Conservation (phyloP, 345 rosid species). For the Noccaea bulbosa region DNA sequence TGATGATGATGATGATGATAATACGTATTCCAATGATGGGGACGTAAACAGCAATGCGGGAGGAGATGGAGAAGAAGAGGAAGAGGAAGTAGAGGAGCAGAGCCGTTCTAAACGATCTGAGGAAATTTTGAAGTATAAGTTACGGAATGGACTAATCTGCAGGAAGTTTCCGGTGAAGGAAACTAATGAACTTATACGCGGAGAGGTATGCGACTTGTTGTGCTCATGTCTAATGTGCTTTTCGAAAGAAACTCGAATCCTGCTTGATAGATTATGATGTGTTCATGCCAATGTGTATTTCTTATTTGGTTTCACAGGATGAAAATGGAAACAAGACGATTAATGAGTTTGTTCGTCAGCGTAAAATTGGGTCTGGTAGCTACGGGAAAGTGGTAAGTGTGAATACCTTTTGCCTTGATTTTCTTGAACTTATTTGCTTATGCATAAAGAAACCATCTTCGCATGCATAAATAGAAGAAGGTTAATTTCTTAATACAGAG, state of each 20-base stretch:
- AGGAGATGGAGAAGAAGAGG: constrained; percentile 30
- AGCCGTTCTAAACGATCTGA: constrained; percentile 61
- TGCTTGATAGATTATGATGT: not conserved
- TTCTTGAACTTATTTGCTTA: constrained; percentile 3
- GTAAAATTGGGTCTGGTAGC: constrained; percentile 94
- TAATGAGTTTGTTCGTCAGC: constrained; percentile 80
- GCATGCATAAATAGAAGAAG: not conserved
- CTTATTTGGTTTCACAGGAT: constrained; percentile 60
- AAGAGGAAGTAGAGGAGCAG: constrained; percentile 57
- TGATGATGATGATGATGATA: constrained; percentile 46
- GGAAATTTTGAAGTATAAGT: constrained; percentile 70
- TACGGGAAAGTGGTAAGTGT: constrained; percentile 97
- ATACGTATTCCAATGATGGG: constrained; percentile 54
- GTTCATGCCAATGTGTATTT: constrained; percentile 4
- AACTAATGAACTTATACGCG: constrained; percentile 72
- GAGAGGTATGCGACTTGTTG: constrained; percentile 59
- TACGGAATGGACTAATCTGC: constrained; percentile 74
- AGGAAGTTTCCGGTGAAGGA: constrained; percentile 90
- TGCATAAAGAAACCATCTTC: no score
- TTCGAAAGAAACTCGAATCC: not conserved
- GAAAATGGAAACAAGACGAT: constrained; percentile 84
- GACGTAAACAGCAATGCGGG: constrained; percentile 56
- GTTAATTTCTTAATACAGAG: constrained; percentile 4
- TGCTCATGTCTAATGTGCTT: not conserved
- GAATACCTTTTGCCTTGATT: not conserved